phyloP scores from a whole-genome alignment of 1,139 yeast genomes.

The Candida sanyaensis region DNA sequence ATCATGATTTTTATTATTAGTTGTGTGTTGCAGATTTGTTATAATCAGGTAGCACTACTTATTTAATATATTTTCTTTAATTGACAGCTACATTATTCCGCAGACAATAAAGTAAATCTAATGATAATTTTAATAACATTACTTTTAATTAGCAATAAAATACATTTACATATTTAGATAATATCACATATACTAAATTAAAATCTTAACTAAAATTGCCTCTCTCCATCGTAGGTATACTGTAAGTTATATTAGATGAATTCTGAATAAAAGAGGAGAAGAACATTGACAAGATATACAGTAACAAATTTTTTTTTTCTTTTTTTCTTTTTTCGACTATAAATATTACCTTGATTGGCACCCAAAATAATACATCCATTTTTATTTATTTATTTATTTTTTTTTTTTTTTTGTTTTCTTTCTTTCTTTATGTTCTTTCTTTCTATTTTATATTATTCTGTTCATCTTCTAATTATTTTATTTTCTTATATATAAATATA shows the following conservation, averaged over 20 bases:
- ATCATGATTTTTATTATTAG: slow-evolving; percentile 1
- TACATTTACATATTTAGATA: background rate
- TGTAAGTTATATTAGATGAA: no score
- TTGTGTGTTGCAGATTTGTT: background rate
- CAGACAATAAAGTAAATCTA: slow-evolving; percentile 1
- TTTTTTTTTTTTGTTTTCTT: background rate
- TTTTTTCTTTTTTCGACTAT: background rate
- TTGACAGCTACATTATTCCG: slow-evolving; percentile 3
- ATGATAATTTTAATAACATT: background rate
- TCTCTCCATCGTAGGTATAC: no score
- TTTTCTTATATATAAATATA: background rate
- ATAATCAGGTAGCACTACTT: background rate
- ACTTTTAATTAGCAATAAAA: background rate
- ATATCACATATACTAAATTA: slow-evolving; percentile 1
- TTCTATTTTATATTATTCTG: background rate
- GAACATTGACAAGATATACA: background rate
- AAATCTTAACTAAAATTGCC: no score
- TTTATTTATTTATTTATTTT: background rate
- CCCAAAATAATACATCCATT: background rate
- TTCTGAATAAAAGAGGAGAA: background rate
- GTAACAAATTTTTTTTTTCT: background rate
- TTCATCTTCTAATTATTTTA: no score
- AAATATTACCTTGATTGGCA: slow-evolving; percentile 3
- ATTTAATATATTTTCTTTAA: slow-evolving; percentile 1
- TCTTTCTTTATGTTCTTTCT: background rate